Evolutionary conservation across 139 green algal genomes (phyloP).

Genomic region (Coccomyxa sp.): DNA sequence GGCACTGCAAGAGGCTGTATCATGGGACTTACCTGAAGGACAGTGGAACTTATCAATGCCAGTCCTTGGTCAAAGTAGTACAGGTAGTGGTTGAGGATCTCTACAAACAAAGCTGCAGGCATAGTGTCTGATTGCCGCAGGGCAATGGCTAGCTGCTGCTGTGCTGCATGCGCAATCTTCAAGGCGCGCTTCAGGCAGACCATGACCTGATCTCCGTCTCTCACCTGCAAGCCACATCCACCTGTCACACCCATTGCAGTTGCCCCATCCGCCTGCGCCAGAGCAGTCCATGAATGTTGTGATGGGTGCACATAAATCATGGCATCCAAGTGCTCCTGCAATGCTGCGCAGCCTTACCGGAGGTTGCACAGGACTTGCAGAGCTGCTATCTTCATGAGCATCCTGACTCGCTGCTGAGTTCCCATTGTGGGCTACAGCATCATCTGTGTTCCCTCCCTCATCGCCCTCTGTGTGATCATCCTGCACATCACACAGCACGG

Average conservation of each 20-base stretch:
- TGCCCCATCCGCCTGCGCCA: too few species aligned
- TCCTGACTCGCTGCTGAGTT: too few species aligned
- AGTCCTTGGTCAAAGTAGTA: constrained; percentile 55
- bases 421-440: too few species aligned
- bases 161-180: constrained; percentile 71
- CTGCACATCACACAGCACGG: too few species aligned
- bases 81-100: constrained; percentile 82
- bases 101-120: constrained; percentile 63
- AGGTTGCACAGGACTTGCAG: not conserved
- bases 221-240: constrained; percentile 24
- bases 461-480: too few species aligned
- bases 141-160: constrained; percentile 62
- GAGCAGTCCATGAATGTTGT: too few species aligned
- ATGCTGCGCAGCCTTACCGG: too few species aligned
- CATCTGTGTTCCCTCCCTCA: too few species aligned
- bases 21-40: constrained; percentile 30
- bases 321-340: too few species aligned
- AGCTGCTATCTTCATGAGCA: not conserved
- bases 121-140: constrained; percentile 13
- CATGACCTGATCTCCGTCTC: constrained; percentile 64
- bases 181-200: constrained; percentile 74
- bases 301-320: too few species aligned
- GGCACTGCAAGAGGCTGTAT: not conserved
- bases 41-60: constrained; percentile 38
- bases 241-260: too few species aligned